Base-by-base conservation (phyloP, 805 yeast species). In the Sugiyamaella chiloensis region DNA sequence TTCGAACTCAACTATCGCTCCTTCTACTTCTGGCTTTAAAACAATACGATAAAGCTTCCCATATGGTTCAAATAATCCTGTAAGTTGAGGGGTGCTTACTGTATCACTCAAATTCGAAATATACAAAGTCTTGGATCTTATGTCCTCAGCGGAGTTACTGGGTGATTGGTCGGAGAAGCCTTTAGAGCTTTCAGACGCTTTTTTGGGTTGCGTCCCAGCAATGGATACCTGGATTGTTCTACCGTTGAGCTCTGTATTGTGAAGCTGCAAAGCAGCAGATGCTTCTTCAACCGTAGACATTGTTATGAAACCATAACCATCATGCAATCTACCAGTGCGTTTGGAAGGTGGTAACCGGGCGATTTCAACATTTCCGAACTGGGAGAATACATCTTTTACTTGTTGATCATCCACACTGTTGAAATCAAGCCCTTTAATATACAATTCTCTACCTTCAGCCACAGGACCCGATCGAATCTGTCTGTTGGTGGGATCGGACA, bases 291-390 rank as follows among this genome's bases (percentile, higher is more conserved):
- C 59, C 0, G 64, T 62, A 2, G 58, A 48, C 55, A 79, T 85
- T 0, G 77, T 68, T 0, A 86, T 65, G 58, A 86, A 85, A 0
- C 83, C 95, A 61, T 74, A 81, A 0, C 91, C 90, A 40, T 78
- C 79, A 57, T 81, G 74, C 12, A 59, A 52, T 5, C 67, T 58
- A 1, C 63, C 66, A 36, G 60, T 67, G 5, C 62, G 60, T 24
- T 58, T 61, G 24, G 62, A 61, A 40, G 73, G 49, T 2, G 86
- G 87, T 2, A 84, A 52, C 26, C 67, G 70, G 0, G 85, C 61
- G 31, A 63, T 65, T 46, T 80, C 84, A 12, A 86, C 69, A 0
- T 53, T 54, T 0, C 91, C 93, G 63, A 60, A 77, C 32, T 66
- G 60, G 3, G 57, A 59, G 57, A 85, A 83, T 2, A 71, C 45